Conservation (phyloP, 805 yeast species). For the Yarrowia hollandica region DNA sequence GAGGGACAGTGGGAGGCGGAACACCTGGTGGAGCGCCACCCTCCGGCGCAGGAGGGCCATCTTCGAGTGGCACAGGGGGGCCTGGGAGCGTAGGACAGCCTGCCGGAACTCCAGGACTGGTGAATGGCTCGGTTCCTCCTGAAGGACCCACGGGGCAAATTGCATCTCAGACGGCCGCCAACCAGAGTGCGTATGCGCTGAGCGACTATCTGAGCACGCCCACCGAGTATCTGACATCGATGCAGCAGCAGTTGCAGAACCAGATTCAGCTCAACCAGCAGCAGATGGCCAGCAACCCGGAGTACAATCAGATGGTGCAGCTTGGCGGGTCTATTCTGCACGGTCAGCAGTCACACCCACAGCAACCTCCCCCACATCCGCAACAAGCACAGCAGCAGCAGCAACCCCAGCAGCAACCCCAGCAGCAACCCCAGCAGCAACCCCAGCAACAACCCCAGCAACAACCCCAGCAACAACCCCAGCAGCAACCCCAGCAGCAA, state of each 20-base stretch:
- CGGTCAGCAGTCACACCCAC: slow-evolving; percentile 1
- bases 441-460: not conserved
- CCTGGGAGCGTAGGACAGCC: too few relatives aligned
- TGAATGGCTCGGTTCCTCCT: not conserved
- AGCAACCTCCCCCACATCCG: not conserved
- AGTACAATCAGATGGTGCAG: slow-evolving; percentile 24
- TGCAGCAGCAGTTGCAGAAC: slow-evolving; percentile 26
- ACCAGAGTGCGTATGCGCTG: slow-evolving; percentile 19
- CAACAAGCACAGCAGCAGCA: not conserved
- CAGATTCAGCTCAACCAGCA: slow-evolving; percentile 22
- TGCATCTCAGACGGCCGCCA: slow-evolving; percentile 3
- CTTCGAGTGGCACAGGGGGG: too few relatives aligned
- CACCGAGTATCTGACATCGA: slow-evolving; percentile 28
- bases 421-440: not conserved
- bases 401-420: not conserved
- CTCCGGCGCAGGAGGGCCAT: too few relatives aligned
- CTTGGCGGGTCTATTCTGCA: slow-evolving; percentile 5
- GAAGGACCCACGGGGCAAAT: slow-evolving; percentile 5
- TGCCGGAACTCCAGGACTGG: not conserved
- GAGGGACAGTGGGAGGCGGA: not conserved
- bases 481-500: not conserved
- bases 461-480: not conserved
- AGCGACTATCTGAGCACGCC: slow-evolving; percentile 29
- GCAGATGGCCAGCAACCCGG: slow-evolving; percentile 18
- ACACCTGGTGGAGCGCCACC: not conserved